Conservation (phyloP, 2,329 filamentous ascomycete genomes). For the Talaromyces marneffei region DNA sequence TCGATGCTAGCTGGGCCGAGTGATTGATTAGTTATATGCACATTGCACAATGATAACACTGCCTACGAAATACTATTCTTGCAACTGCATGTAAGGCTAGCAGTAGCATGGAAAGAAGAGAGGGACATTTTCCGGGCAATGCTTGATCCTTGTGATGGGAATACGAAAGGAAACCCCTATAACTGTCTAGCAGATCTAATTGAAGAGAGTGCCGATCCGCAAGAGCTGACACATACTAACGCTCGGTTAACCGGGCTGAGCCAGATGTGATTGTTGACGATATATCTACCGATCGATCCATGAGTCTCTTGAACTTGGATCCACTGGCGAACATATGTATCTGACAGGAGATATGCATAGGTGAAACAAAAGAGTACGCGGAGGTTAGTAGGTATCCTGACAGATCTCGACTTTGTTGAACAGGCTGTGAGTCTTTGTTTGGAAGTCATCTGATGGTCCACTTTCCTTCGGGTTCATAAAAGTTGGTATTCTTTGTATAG, state of each 20-base stretch:
- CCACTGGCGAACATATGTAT: neutral
- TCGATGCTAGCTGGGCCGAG: neutral
- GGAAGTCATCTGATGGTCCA: too few relatives aligned
- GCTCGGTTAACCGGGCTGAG: too few relatives aligned
- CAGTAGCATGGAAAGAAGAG: too few relatives aligned
- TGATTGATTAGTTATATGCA: neutral
- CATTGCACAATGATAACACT: neutral
- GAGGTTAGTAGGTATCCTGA: too few relatives aligned
- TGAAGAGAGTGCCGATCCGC: neutral
- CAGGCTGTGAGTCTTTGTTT: too few relatives aligned
- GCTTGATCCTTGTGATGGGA: too few relatives aligned
- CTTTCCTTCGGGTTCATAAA: too few relatives aligned
- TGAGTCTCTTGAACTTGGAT: too few relatives aligned
- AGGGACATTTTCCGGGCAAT: too few relatives aligned
- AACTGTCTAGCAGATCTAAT: neutral
- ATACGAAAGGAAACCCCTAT: neutral
- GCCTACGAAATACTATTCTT: neutral
- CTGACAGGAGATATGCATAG: neutral
- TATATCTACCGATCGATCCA: neutral
- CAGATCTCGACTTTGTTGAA: too few relatives aligned
- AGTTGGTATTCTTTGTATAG: too few relatives aligned
- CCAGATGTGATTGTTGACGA: too few relatives aligned
- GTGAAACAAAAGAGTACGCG: neutral
- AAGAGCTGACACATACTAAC: neutral
- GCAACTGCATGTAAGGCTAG: neutral